These are phyloP conservation scores for Suillus bovinus DNA, from an alignment of 768 basidiomycete genomes.

Conservation along the genomic window DNA sequence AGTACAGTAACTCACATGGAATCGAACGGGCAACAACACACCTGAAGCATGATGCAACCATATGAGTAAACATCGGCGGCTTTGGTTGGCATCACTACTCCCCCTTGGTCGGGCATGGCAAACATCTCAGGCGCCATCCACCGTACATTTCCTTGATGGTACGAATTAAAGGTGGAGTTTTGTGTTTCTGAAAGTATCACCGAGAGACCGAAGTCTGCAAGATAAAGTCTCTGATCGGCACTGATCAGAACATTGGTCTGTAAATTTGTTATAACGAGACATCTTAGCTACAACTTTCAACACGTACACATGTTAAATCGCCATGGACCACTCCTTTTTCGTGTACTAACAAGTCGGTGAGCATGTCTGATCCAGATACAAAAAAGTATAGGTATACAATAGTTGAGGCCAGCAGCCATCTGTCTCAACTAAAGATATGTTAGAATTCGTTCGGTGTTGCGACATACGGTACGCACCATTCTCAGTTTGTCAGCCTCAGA, in stretches of 20 bases:
- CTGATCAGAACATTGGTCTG: slow-evolving; percentile 41
- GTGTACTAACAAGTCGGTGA: slow-evolving; percentile 10
- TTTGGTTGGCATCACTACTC: slow-evolving; percentile 19
- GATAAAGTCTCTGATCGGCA: slow-evolving; percentile 30
- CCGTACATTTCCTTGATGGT: slow-evolving; percentile 32
- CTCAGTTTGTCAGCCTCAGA: slow-evolving; percentile 9
- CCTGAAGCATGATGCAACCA: slow-evolving; percentile 35
- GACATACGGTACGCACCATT: slow-evolving; percentile 15
- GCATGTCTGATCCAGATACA: not conserved
- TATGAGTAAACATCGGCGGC: slow-evolving; percentile 40
- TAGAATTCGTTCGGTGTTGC: not conserved
- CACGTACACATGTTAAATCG: slow-evolving; percentile 14
- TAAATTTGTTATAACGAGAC: not conserved
- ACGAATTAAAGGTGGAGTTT: slow-evolving; percentile 34
- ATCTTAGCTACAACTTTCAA: not conserved
- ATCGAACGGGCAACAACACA: slow-evolving; percentile 15
- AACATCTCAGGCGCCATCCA: slow-evolving; percentile 43
- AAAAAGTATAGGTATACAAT: not conserved
- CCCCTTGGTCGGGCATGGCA: slow-evolving; percentile 15
- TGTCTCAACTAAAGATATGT: slow-evolving; percentile 1
- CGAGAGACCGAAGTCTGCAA: slow-evolving; percentile 43
- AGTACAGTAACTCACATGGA: too few relatives aligned
- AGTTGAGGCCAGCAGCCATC: slow-evolving; percentile 7
- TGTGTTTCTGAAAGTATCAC: slow-evolving; percentile 35
- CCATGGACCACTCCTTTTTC: slow-evolving; percentile 8